Evolutionary conservation across 129 eudicot species (phyloP).

Genomic region (Pseudognaphalium luteoalbum): DNA sequence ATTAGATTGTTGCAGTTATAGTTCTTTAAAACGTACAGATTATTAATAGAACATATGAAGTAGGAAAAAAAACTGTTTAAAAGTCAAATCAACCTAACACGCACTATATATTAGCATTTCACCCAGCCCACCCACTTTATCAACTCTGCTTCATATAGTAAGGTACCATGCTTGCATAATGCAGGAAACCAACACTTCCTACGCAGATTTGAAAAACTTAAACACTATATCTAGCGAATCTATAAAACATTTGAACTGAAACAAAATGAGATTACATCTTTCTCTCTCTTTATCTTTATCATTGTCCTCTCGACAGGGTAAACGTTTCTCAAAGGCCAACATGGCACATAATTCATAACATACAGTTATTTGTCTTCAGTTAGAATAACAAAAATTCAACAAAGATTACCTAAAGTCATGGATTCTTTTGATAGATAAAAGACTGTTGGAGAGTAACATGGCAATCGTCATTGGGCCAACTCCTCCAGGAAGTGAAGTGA

Average conservation of each 20-base stretch:
- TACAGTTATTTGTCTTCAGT: neutral
- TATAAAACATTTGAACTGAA: constrained; percentile 9
- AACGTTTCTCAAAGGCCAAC: constrained; percentile 1
- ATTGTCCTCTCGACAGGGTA: constrained; percentile 3
- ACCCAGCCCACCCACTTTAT: neutral
- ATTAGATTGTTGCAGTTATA: neutral
- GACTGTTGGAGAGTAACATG: constrained; percentile 81
- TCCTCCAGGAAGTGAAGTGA: constrained; percentile 95
- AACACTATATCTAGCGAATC: constrained; percentile 4
- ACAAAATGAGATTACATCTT: constrained; percentile 25
- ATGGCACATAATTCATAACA: neutral
- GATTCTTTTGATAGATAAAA: constrained; percentile 64
- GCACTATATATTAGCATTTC: neutral
- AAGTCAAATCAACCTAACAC: neutral
- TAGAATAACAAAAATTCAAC: neutral
- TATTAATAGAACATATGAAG: neutral
- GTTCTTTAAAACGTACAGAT: neutral
- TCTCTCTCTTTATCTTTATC: constrained; percentile 23
- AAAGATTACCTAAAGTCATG: constrained; percentile 39
- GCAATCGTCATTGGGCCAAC: constrained; percentile 89
- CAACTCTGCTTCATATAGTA: neutral
- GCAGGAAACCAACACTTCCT: constrained; percentile 4
- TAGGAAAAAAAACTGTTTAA: neutral
- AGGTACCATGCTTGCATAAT: neutral
- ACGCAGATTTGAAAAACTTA: neutral